Evolutionary conservation across 2,329 filamentous ascomycete species (phyloP).

Genomic region (Neonectria sp.): DNA sequence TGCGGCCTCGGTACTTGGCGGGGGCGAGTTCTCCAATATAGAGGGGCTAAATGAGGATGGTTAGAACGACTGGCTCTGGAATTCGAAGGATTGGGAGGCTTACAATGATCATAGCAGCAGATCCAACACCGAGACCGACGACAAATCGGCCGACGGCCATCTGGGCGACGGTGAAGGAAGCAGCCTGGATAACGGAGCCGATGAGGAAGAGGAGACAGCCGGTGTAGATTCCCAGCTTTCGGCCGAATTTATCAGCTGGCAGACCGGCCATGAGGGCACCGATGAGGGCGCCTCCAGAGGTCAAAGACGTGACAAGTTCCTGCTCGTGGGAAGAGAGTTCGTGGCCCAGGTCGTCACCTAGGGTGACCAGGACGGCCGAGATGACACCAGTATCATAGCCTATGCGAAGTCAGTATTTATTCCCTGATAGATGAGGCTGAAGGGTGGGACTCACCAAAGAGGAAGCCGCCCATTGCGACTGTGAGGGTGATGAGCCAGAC

Average conservation of each 20-base stretch:
- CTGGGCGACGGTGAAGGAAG: conserved; percentile 35
- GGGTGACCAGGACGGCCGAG: conserved; percentile 61
- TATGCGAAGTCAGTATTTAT: conserved; percentile 3
- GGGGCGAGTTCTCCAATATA: conserved; percentile 67
- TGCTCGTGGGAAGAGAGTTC: conserved; percentile 50
- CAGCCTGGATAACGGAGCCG: conserved; percentile 37
- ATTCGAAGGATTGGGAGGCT: neutral
- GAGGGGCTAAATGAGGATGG: conserved; percentile 8
- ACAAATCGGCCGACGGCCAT: conserved; percentile 53
- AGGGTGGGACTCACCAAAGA: conserved; percentile 38
- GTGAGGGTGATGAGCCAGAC: conserved; percentile 49
- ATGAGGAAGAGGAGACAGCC: conserved; percentile 39
- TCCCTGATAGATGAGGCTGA: neutral
- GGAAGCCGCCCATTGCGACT: conserved; percentile 47
- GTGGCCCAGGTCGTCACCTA: conserved; percentile 47
- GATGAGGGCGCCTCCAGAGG: conserved; percentile 53
- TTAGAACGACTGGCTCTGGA: neutral
- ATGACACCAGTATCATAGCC: conserved; percentile 67
- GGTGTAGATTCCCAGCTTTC: conserved; percentile 38
- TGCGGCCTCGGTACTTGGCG: conserved; percentile 62
- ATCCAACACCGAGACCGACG: conserved; percentile 63
- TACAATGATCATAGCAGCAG: conserved; percentile 61
- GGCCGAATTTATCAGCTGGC: conserved; percentile 37
- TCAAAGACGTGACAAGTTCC: conserved; percentile 65
- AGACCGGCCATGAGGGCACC: conserved; percentile 41